phyloP scores from a whole-genome alignment of 352 stramenopile genomes.

The Phytophthora ramorum region DNA sequence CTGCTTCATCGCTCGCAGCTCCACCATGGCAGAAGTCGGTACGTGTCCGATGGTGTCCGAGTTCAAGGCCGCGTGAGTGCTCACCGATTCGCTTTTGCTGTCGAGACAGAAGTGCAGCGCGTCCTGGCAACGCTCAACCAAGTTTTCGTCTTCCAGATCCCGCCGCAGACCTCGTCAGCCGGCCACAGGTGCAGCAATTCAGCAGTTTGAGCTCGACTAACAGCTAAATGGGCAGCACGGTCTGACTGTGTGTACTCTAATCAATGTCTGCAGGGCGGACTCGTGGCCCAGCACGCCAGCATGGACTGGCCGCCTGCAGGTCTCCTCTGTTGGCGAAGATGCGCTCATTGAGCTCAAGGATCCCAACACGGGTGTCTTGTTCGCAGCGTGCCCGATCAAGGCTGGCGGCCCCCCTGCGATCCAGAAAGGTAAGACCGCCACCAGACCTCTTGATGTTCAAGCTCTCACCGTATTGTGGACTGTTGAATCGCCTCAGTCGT shows the following conservation, averaged over 20 bases:
- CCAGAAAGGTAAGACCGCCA: slow-evolving; percentile 53
- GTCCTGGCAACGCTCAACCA: slow-evolving; percentile 74
- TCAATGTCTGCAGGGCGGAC: slow-evolving; percentile 45
- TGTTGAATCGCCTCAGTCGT: slow-evolving; percentile 51
- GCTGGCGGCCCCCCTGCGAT: slow-evolving; percentile 62
- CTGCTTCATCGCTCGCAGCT: not conserved
- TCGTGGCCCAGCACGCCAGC: slow-evolving; percentile 67
- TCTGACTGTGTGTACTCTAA: not conserved
- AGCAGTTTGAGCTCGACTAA: not conserved
- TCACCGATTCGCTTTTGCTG: not conserved
- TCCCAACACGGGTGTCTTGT: slow-evolving; percentile 55
- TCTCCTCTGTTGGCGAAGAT: slow-evolving; percentile 65
- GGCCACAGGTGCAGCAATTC: slow-evolving; percentile 51
- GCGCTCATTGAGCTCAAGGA: slow-evolving; percentile 72
- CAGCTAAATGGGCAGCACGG: not conserved
- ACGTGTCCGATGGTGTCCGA: not conserved
- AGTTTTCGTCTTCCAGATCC: slow-evolving; percentile 77
- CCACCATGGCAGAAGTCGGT: slow-evolving; percentile 38
- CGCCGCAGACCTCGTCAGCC: slow-evolving; percentile 61
- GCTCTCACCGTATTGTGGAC: not conserved
- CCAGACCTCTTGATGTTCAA: not conserved
- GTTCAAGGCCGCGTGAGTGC: not conserved
- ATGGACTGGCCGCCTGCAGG: slow-evolving; percentile 71
- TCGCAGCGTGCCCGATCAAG: slow-evolving; percentile 70
- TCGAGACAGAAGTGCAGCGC: slow-evolving; percentile 52